phyloP scores from a whole-genome alignment of 352 stramenopile genomes.

The Pythium pyrilobum region DNA sequence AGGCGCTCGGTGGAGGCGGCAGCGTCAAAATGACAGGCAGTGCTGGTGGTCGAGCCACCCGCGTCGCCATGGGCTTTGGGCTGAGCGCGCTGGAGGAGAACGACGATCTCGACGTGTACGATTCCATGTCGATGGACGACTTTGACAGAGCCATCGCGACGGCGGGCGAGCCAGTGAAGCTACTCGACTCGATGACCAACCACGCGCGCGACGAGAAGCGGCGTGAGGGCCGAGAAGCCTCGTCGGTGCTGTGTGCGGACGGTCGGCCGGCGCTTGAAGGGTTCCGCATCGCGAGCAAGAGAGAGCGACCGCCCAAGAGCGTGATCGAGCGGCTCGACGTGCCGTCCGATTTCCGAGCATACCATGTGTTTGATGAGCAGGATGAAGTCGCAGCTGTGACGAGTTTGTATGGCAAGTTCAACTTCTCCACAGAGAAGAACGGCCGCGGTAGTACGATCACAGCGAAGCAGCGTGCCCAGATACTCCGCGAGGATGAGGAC shows the following conservation, averaged over 20 bases:
- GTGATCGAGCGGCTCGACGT: slow-evolving; percentile 43
- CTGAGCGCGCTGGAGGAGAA: slow-evolving; percentile 79
- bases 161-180: slow-evolving; percentile 1
- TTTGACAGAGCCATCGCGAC: slow-evolving; percentile 63
- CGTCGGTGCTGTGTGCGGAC: slow-evolving; percentile 41
- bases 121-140: slow-evolving; percentile 46
- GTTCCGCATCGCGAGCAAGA: slow-evolving; percentile 38
- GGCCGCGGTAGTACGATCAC: slow-evolving; percentile 37
- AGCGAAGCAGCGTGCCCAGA: slow-evolving; percentile 35
- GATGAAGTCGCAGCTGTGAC: slow-evolving; percentile 16
- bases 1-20: slow-evolving; percentile 32
- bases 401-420: slow-evolving; percentile 48
- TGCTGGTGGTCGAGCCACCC: slow-evolving; percentile 19
- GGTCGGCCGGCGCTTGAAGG: slow-evolving; percentile 48
- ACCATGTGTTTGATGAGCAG: slow-evolving; percentile 42
- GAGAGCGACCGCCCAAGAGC: slow-evolving; percentile 38
- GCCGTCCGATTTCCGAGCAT: slow-evolving; percentile 38
- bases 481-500: slow-evolving; percentile 27
- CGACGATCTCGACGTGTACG: slow-evolving; percentile 83
- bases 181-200: slow-evolving; percentile 16
- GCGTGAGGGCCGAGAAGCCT: slow-evolving; percentile 14
- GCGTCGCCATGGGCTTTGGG: slow-evolving; percentile 45
- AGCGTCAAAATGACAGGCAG: neutral
- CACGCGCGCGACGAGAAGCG: slow-evolving; percentile 26
- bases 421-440: slow-evolving; percentile 41